A percentile compares a stretch with the other conserved stretches of the same genome.
Evolutionary conservation across 129 eudicot genomes (phyloP).

Genomic region (Scalesia atractyloides): DNA sequence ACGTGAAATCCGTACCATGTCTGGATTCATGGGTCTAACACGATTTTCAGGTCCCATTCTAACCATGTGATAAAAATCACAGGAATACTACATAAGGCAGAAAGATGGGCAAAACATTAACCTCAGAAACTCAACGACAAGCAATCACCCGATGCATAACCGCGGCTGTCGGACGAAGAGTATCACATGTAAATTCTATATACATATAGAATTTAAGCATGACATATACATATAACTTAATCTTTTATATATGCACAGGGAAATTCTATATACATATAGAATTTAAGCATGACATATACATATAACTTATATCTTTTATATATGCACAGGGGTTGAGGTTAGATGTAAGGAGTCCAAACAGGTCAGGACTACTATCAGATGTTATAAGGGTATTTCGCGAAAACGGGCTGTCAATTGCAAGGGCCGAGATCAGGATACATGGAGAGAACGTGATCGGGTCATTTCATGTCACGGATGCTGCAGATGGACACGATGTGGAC

Average conservation of each 20-base stretch:
- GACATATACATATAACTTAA: background rate
- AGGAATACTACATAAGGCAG: conserved; percentile 83
- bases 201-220: background rate
- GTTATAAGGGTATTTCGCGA: conserved; percentile 83
- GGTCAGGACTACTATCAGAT: conserved; percentile 77
- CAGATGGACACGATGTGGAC: conserved; percentile 47
- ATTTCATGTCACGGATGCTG: conserved; percentile 63
- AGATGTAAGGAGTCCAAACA: conserved; percentile 61
- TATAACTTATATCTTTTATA: background rate
- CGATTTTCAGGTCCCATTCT: background rate
- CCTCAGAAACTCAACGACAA: conserved; percentile 51
- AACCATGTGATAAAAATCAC: conserved; percentile 15
- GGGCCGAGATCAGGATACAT: conserved; percentile 63
- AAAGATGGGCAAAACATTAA: conserved; percentile 57
- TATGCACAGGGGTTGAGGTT: conserved; percentile 68
- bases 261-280: no score
- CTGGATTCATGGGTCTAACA: no score
- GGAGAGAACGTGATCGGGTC: conserved; percentile 76
- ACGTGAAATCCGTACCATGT: no score
- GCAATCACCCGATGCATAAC: conserved; percentile 61
- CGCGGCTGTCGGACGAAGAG: conserved; percentile 88
- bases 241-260: conserved; percentile 46
- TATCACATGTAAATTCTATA: conserved; percentile 51
- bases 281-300: background rate
- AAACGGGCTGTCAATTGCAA: conserved; percentile 68